Evolutionary conservation across 345 rosid species (phyloP), one percentile per base, ranked within the genome.

Genomic region (Camelina sativa): DNA sequence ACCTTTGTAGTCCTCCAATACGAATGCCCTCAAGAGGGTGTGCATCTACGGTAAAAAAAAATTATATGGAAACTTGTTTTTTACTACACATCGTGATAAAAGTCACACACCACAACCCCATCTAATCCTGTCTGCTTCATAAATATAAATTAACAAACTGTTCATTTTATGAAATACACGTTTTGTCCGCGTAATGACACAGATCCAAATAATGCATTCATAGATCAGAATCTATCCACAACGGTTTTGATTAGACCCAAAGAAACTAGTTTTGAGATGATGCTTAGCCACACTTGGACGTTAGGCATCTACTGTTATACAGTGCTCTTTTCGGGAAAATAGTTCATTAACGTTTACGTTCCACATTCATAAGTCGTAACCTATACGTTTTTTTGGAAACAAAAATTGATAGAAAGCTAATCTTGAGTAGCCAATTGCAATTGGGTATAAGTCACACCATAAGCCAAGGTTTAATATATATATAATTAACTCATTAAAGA

Each of bases 41-140:
- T 28, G 74, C 47, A 47, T 32, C 40, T 50, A 19, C 48, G 19
- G 35, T 70, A 37, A 4, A 28, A 28, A 25, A 28, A 28, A 4
- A 4, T 32, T 32, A 32, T 32, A 32, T 32, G 35, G 35, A 32
- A 32, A 32, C 7, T 1, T 32, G 8, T 6, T 32, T 32, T 32
- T 32, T 5, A 32, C 35, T 34, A 34, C 37, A 34, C 9, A 34
- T 34, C 37, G 0, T 7, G 37, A 8, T 34, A 34, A 34, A 34
- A 7, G 9, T 7, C 9, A 34, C 37, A 34, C 37, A 1, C 0
- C 37, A 34, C 7, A 62, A 32, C 58, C 73, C 79, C 50, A 67
- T 23, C 78, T 56, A 65, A 74, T 65, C 50, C 10, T 59, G 74
- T 28, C 12, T 76, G 51, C 53, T 67, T 75, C 73, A 51, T 51